These are phyloP conservation scores for Kazachstania psychrophila DNA, from an alignment of 805 yeast genomes.

Conservation along the genomic window DNA sequence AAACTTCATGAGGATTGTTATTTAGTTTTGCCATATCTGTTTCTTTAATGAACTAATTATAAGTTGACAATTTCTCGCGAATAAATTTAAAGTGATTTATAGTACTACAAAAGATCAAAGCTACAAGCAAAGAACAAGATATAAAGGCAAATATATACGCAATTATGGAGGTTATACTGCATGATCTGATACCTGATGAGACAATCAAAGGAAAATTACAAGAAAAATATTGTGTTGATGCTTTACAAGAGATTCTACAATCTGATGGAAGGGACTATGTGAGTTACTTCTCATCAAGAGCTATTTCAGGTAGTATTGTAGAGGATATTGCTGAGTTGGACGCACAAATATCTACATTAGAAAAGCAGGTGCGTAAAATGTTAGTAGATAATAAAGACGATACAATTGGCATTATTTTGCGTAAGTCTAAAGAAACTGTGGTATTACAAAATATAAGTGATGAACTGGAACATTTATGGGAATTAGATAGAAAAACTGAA, in stretches of 20 bases:
- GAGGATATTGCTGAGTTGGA: slow-evolving; percentile 73
- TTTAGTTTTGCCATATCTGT: no score
- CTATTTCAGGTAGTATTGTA: slow-evolving; percentile 32
- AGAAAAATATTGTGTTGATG: slow-evolving; percentile 25
- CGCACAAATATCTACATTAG: slow-evolving; percentile 41
- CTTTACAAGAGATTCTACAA: slow-evolving; percentile 35
- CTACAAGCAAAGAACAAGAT: no score
- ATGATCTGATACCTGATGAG: slow-evolving; percentile 1
- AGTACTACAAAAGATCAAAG: no score
- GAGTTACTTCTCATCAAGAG: slow-evolving; percentile 35
- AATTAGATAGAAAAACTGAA: slow-evolving; percentile 14
- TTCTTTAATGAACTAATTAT: no score
- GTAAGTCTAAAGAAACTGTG: slow-evolving; percentile 9
- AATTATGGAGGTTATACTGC: slow-evolving; percentile 5
- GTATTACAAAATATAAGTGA: slow-evolving; percentile 12
- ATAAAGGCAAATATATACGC: no score
- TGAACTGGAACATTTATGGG: slow-evolving; percentile 25
- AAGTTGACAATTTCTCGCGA: no score
- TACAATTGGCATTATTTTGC: slow-evolving; percentile 39
- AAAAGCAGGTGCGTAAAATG: slow-evolving; percentile 35
- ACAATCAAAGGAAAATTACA: not conserved
- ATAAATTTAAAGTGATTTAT: no score
- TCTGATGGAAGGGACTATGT: slow-evolving; percentile 40
- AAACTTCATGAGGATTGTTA: no score
- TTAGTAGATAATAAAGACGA: slow-evolving; percentile 29